Conservation (phyloP, 371 early-diverging fungal species). For the Entomophthora muscae region DNA sequence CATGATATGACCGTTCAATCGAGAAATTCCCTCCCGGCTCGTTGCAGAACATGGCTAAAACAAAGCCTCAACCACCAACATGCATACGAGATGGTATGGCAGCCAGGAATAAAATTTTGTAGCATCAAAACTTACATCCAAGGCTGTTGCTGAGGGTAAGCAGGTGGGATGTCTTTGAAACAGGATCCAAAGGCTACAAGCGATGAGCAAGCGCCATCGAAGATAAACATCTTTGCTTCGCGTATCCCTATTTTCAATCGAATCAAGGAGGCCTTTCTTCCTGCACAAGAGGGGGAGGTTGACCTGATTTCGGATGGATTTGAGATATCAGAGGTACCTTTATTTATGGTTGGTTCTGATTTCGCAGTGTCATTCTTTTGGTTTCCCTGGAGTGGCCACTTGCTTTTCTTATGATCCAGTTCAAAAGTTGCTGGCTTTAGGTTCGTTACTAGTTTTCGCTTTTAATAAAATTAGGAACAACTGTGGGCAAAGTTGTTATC, state of each 20-base stretch:
- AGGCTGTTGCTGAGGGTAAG: neutral
- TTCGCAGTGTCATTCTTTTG: neutral
- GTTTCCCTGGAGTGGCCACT: constrained; percentile 2
- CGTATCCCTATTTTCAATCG: neutral
- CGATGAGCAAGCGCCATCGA: neutral
- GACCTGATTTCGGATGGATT: neutral
- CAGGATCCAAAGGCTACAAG: neutral
- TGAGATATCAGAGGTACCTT: neutral
- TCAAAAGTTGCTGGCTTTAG: constrained; percentile 6
- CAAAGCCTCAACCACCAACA: too few relatives aligned
- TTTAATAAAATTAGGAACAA: neutral
- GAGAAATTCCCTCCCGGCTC: too few relatives aligned
- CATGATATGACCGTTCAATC: too few relatives aligned
- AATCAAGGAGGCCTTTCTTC: neutral
- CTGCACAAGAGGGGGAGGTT: neutral
- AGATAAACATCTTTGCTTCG: neutral
- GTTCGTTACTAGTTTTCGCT: neutral
- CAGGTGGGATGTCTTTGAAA: neutral
- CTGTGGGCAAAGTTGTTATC: neutral
- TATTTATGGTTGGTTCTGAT: neutral
- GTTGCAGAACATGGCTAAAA: too few relatives aligned
- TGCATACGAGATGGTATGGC: too few relatives aligned
- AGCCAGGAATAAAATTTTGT: too few relatives aligned
- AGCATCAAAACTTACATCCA: too few relatives aligned
- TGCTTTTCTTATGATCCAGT: neutral